Evolutionary conservation across 768 basidiomycete genomes (phyloP).

Genomic region (Termitomyces sp.): DNA sequence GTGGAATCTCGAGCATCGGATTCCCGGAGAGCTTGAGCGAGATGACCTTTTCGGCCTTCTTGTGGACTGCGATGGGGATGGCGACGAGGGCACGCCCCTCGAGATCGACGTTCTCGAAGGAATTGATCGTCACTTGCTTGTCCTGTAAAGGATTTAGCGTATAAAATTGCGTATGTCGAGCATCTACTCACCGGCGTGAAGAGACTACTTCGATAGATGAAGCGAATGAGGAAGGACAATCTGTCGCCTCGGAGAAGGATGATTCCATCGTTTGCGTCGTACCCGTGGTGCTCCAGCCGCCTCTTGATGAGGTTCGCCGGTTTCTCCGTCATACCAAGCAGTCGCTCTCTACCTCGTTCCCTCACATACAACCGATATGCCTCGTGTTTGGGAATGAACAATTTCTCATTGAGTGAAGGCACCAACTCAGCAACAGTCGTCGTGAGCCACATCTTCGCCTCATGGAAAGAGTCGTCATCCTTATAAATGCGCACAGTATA

Average conservation of each 20-base stretch:
- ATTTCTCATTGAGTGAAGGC: slow-evolving; percentile 51
- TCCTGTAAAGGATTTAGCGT: slow-evolving; percentile 36
- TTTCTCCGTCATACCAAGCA: slow-evolving; percentile 73
- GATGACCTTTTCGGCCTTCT: slow-evolving; percentile 77
- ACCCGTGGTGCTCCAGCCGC: slow-evolving; percentile 85
- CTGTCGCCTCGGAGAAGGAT: slow-evolving; percentile 75
- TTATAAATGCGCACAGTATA: slow-evolving; percentile 76
- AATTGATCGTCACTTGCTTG: slow-evolving; percentile 47
- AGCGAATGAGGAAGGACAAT: slow-evolving; percentile 80
- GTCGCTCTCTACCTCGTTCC: slow-evolving; percentile 76
- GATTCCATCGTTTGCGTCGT: slow-evolving; percentile 71
- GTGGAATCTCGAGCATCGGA: slow-evolving; percentile 92
- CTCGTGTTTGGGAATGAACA: slow-evolving; percentile 46
- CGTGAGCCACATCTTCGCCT: slow-evolving; percentile 54
- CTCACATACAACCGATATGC: slow-evolving; percentile 68
- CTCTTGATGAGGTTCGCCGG: slow-evolving; percentile 83
- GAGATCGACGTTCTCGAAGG: slow-evolving; percentile 72
- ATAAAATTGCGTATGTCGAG: neutral
- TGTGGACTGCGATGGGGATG: slow-evolving; percentile 83
- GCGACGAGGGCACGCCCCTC: slow-evolving; percentile 75
- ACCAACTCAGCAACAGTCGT: slow-evolving; percentile 68
- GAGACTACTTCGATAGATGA: slow-evolving; percentile 79
- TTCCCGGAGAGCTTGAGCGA: slow-evolving; percentile 88
- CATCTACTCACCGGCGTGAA: slow-evolving; percentile 48
- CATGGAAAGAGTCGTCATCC: slow-evolving; percentile 64